Base-by-base conservation (phyloP, 441 rosid species). In the Jatropha podagrica region DNA sequence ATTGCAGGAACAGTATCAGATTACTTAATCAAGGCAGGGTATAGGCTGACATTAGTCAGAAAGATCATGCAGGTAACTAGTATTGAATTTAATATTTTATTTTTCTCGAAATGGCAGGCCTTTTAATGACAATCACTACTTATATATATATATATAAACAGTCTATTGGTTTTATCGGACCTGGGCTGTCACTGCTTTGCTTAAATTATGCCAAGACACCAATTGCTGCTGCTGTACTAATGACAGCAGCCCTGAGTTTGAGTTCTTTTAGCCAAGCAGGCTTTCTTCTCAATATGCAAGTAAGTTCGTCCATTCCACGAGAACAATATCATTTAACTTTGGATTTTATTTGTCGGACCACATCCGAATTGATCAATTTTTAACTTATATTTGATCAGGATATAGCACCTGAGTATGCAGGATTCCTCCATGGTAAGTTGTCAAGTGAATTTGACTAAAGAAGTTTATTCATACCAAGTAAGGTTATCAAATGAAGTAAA, bases 181-280 rank as follows among this genome's bases (percentile, higher is more conserved):
- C 97, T 5, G 98, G 97, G 26, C 59, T 92, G 55, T 79, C 99
- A 38, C 71, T 96, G 76, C 94, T 96, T 27, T 87, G 93, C 83
- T 84, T 94, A 81, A 92, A 93, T 79, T 87, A 75, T 32, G 98
- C 91, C 27, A 86, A 88, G 68, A 82, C 97, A 26, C 97, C 98
- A 18, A 75, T 76, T 27, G 37, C 76, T 72, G 99, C 99, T 17
- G 83, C 96, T n/a, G 65, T 83, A 17, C 76, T 81, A 23, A 88
- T 96, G 80, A 92, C 98, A 9, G 73, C 73, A 51, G 98, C 97
- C 26, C 82, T 96, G 67, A 91, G 98, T 83, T 85, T 92, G 75
- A 94, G 98, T 84, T 91, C 97, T 63, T 94, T 96, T 81, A 96
- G 99, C 86, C 99, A 96, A 84, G 99, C 97, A 5, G 98, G 99